Evolutionary conservation across 2,329 filamentous ascomycete genomes (phyloP).

Genomic region (Claviceps capensis): DNA sequence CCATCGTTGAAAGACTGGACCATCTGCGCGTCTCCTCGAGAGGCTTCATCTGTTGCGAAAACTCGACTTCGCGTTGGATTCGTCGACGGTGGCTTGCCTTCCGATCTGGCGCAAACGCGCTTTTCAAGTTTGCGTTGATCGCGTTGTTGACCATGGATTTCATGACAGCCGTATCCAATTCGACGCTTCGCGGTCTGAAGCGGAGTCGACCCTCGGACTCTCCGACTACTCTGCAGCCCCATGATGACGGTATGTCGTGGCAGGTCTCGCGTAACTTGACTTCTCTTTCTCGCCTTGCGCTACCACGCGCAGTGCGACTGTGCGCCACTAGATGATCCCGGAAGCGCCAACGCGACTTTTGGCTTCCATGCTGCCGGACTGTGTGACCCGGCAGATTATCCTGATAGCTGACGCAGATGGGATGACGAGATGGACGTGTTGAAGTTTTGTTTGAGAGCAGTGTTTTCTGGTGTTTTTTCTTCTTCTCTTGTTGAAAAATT

Average conservation of each 20-base stretch:
- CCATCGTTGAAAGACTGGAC: not conserved
- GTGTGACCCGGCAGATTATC: slow-evolving; percentile 1
- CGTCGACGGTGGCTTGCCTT: not conserved
- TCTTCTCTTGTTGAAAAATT: not conserved
- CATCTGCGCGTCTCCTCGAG: not conserved
- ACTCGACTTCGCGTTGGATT: not conserved
- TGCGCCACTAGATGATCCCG: slow-evolving; percentile 4
- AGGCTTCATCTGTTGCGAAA: not conserved
- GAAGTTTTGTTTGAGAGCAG: not conserved
- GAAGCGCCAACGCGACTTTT: not conserved
- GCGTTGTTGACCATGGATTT: slow-evolving; percentile 14
- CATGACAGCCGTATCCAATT: slow-evolving; percentile 33
- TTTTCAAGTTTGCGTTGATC: not conserved
- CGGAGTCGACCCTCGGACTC: slow-evolving; percentile 63
- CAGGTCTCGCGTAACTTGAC: slow-evolving; percentile 14
- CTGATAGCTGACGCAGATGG: not conserved
- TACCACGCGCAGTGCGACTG: slow-evolving; percentile 5
- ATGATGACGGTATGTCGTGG: slow-evolving; percentile 60
- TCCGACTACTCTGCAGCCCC: slow-evolving; percentile 38
- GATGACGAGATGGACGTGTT: not conserved
- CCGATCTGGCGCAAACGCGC: not conserved
- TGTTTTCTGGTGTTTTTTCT: not conserved
- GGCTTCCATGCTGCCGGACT: not conserved
- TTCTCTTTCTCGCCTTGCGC: slow-evolving; percentile 2
- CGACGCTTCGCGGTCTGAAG: slow-evolving; percentile 57